phyloP scores from a whole-genome alignment of 495 filamentous ascomycete species.

The Penicillium herquei region DNA sequence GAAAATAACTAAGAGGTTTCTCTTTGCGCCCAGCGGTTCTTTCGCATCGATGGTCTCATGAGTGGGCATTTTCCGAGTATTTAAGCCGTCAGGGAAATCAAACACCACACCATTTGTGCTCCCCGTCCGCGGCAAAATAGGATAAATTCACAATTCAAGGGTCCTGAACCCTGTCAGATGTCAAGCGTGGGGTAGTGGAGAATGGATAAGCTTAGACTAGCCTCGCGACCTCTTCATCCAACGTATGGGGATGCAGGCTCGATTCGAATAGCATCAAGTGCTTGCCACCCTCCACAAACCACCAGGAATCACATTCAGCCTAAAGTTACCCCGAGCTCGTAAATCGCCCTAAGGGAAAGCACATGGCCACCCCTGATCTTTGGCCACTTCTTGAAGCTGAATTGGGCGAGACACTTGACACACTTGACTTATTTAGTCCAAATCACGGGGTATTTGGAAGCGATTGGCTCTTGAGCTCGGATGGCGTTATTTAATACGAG shows the following conservation, averaged over 20 bases:
- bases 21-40: too few species aligned
- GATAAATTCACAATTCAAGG: slow-evolving; percentile 3
- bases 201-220: background rate
- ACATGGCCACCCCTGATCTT: background rate
- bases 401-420: background rate
- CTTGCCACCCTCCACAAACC: background rate
- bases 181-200: background rate
- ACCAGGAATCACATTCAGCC: background rate
- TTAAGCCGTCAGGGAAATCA: background rate
- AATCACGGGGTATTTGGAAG: background rate
- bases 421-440: background rate
- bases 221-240: too few species aligned
- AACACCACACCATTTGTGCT: too few species aligned
- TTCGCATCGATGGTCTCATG: too few species aligned
- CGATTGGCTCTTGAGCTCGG: background rate
- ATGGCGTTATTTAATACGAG: background rate
- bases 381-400: background rate
- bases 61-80: background rate
- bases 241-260: too few species aligned
- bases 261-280: too few species aligned
- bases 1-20: too few species aligned
- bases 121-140: slow-evolving; percentile 13
- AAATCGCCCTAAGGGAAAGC: background rate
- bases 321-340: background rate
- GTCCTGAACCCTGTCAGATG: background rate